Evolutionary conservation across 495 filamentous ascomycete species (phyloP), one percentile per base, ranked within the genome.

Genomic region (Talaromyces adpressus): DNA sequence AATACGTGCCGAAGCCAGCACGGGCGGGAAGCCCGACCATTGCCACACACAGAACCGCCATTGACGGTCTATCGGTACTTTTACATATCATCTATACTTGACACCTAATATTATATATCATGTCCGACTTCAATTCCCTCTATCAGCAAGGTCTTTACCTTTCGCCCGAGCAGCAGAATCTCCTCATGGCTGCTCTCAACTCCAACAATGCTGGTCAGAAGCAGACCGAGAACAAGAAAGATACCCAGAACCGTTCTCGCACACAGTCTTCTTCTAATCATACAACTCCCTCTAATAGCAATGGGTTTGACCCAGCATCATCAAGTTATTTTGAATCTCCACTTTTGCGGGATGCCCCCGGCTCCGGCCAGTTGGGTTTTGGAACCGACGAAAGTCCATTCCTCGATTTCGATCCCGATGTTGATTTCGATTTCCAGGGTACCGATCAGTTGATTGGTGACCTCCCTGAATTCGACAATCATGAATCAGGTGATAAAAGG

Each of bases 121-220:
- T 78, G 74, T 63, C 72, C 62, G 76, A 77, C 61, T 78, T 70
- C 64, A 71, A 77, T 47, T 63, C 72, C 41, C 65, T 77, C 29
- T 77, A 78, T 45, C 72, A 76, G 41, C 73, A 77, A 36, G 76
- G 77, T 64, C 79, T 85, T 45, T 88, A 87, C 71, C 88, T 97
- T 64, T 91, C 91, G 41, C 87, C 89, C 18, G 86, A 89, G 68
- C 91, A 98, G 73, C 91, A 97, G 76, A 88, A 89, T 70, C 86
- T 97, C 45, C 78, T 98, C 49, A 87, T 92, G 47, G 90, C 91
- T 53, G 93, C 94, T 23, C 85, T 98, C 66, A 87, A 88, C 54
- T 95, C 93, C 61, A 93, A 93, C 74, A 80, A 78, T 23, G 76
- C 81, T 63, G 65, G 69, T 62, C 67, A 71, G 29, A 77, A 74